Conservation (phyloP, 2,329 filamentous ascomycete genomes). For the Grosmannia clavigera region DNA sequence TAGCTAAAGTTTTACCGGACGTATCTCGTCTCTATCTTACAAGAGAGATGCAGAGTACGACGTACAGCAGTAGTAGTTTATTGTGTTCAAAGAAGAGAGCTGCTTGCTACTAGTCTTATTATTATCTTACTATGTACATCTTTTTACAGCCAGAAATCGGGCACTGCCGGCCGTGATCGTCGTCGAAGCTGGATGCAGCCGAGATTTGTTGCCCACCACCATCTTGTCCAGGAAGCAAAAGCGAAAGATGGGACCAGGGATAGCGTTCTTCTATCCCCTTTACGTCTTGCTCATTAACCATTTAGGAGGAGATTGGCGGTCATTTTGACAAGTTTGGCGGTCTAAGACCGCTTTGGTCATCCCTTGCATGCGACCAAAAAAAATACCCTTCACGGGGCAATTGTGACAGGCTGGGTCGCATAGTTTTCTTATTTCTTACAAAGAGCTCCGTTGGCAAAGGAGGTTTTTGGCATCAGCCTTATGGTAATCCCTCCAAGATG, state of each 20-base stretch:
- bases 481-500: not conserved
- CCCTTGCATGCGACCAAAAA: not conserved
- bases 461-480: not conserved
- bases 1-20: not conserved
- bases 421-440: not conserved
- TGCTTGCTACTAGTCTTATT: not conserved
- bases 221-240: not conserved
- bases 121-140: not conserved
- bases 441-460: not conserved
- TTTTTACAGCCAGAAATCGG: not conserved
- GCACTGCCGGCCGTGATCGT: slow-evolving; percentile 6
- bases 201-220: not conserved
- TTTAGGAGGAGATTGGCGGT: not conserved
- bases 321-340: not conserved
- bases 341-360: not conserved
- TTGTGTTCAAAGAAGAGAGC: not conserved
- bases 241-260: not conserved
- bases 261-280: not conserved
- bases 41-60: not conserved
- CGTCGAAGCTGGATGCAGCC: slow-evolving; percentile 1
- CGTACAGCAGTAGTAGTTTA: no score
- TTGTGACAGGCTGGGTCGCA: not conserved
- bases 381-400: not conserved
- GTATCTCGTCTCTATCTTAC: not conserved
- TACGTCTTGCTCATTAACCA: not conserved